A percentile compares a stretch with the other conserved stretches of the same genome.
These are phyloP conservation scores for Stylosanthes scabra DNA, from an alignment of 331 rosid species.

Conservation along the genomic window DNA sequence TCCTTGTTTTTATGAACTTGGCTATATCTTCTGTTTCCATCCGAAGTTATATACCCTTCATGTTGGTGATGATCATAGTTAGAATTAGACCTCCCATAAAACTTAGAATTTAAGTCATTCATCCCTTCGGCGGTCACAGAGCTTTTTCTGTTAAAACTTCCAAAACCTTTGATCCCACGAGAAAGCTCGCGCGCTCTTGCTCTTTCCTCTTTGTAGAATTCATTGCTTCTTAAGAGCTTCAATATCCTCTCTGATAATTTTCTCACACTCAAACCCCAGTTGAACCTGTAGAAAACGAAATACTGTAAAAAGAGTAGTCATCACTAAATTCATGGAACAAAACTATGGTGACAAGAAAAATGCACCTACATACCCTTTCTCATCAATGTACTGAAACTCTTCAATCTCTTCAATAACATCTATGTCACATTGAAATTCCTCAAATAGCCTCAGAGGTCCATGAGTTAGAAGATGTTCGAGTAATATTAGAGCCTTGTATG, in stretches of 20 bases:
- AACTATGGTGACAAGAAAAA: neutral
- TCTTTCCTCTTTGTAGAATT: slow-evolving; percentile 58
- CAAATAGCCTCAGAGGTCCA: slow-evolving; percentile 74
- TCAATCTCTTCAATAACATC: slow-evolving; percentile 55
- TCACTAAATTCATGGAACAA: neutral
- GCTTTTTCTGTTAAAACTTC: slow-evolving; percentile 56
- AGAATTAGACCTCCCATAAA: slow-evolving; percentile 53
- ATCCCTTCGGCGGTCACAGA: slow-evolving; percentile 38
- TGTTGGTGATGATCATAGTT: slow-evolving; percentile 26
- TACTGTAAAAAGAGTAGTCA: neutral
- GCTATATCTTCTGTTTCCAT: slow-evolving; percentile 19
- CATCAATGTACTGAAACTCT: slow-evolving; percentile 62
- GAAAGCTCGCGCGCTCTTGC: slow-evolving; percentile 54
- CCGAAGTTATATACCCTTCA: neutral
- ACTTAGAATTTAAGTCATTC: slow-evolving; percentile 30
- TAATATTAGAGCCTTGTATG: slow-evolving; percentile 70
- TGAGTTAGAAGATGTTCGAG: slow-evolving; percentile 75
- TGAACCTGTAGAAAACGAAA: slow-evolving; percentile 58
- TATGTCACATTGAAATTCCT: slow-evolving; percentile 58
- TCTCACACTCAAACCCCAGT: slow-evolving; percentile 69
- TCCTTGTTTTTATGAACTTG: slow-evolving; percentile 10
- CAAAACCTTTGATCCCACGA: slow-evolving; percentile 73
- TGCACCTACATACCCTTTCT: slow-evolving; percentile 57
- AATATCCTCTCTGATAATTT: slow-evolving; percentile 58
- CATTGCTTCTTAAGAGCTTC: slow-evolving; percentile 50